Percentiles rank a stretch among this genome's conserved stretches.
Conservation (phyloP, 805 yeast genomes). For the Lipomyces orientalis region DNA sequence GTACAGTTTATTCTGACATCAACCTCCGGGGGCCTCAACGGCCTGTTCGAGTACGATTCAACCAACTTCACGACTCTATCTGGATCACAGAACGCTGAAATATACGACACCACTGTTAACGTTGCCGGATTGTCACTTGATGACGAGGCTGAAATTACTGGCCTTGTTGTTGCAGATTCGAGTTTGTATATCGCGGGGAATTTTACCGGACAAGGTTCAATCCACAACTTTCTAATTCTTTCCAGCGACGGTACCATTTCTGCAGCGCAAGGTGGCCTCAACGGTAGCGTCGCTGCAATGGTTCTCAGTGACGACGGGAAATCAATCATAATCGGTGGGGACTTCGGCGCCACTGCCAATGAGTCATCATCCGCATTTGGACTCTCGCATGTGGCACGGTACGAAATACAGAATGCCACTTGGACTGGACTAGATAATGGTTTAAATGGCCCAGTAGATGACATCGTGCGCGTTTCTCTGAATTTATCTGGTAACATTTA, state of each 20-base stretch:
- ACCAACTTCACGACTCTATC: conserved; percentile 61
- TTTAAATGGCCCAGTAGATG: conserved; percentile 35
- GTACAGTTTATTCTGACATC: conserved; percentile 43
- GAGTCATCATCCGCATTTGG: conserved; percentile 23
- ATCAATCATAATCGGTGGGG: conserved; percentile 54
- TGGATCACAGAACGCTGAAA: conserved; percentile 42
- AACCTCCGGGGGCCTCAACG: conserved; percentile 56
- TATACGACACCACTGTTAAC: conserved; percentile 58
- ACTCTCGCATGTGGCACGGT: conserved; percentile 27
- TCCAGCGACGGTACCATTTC: conserved; percentile 37
- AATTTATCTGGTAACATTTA: conserved; percentile 18
- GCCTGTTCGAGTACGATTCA: conserved; percentile 80
- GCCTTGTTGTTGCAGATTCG: conserved; percentile 45
- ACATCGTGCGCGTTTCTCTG: conserved; percentile 17
- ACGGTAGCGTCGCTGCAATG: conserved; percentile 49
- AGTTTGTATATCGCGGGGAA: conserved; percentile 58
- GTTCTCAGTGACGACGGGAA: conserved; percentile 44
- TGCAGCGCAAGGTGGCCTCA: conserved; percentile 48
- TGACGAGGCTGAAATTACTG: conserved; percentile 50
- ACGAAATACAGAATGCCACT: conserved; percentile 18
- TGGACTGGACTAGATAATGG: conserved; percentile 35
- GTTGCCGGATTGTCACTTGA: conserved; percentile 48
- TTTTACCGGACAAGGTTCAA: conserved; percentile 49
- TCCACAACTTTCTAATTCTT: conserved; percentile 47
- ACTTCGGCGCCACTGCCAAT: conserved; percentile 50